These are phyloP conservation scores for Eimeria necatrix DNA, from an alignment of 169 alveolate genomes.

Conservation along the genomic window DNA sequence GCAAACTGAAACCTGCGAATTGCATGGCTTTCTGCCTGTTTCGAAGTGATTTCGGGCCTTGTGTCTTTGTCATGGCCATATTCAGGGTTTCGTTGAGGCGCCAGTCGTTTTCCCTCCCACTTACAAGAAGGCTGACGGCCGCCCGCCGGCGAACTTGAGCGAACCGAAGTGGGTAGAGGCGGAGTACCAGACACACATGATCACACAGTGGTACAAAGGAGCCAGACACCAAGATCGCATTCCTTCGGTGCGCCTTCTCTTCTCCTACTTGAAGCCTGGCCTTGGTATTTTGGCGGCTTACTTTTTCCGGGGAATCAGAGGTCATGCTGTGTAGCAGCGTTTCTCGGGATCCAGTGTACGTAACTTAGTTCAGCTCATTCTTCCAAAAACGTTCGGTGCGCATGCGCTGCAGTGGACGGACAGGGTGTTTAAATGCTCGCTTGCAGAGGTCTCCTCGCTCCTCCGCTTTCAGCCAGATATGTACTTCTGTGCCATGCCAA, in stretches of 20 bases:
- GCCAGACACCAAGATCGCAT: slow-evolving; percentile 86
- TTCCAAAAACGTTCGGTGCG: background rate
- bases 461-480: background rate
- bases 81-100: slow-evolving; percentile 88
- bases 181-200: slow-evolving; percentile 87
- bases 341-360: background rate
- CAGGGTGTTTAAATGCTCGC: slow-evolving; percentile 59
- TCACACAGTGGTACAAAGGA: slow-evolving; percentile 90
- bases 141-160: slow-evolving; percentile 85
- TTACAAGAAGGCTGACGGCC: slow-evolving; percentile 89
- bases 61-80: background rate
- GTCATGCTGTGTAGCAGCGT: background rate
- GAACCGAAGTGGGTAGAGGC: slow-evolving; percentile 87
- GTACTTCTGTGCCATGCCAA: slow-evolving; percentile 56
- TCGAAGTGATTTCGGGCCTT: background rate
- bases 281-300: too few species aligned
- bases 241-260: slow-evolving; percentile 85
- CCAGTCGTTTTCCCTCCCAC: slow-evolving; percentile 88
- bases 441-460: slow-evolving; percentile 36
- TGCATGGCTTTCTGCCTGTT: background rate
- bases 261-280: too few species aligned
- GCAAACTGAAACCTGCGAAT: too few species aligned
- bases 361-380: background rate
- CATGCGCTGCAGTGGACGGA: slow-evolving; percentile 48
- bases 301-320: background rate